Evolutionary conservation across 2,329 filamentous ascomycete species (phyloP).

Genomic region (Apiospora marii): DNA sequence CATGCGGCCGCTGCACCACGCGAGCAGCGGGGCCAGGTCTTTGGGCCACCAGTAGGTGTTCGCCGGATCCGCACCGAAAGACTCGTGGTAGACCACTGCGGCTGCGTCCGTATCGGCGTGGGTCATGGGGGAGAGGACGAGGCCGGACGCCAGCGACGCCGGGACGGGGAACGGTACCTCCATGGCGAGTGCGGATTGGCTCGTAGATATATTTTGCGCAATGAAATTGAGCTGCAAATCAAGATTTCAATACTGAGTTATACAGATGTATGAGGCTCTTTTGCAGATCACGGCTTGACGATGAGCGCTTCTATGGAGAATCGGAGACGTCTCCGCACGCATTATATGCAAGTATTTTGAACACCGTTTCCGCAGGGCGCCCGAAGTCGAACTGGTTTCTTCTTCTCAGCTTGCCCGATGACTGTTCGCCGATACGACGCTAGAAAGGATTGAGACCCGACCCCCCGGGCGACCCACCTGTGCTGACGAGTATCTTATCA

Average conservation of each 20-base stretch:
- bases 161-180: slow-evolving; percentile 38
- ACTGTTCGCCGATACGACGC: slow-evolving; percentile 15
- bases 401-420: slow-evolving; percentile 5
- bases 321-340: not conserved
- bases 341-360: not conserved
- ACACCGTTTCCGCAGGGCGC: not conserved
- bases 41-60: slow-evolving; percentile 43
- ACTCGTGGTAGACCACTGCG: slow-evolving; percentile 37
- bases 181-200: slow-evolving; percentile 29
- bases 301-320: not conserved
- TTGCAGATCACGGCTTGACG: not conserved
- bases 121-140: slow-evolving; percentile 38
- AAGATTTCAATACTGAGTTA: not conserved
- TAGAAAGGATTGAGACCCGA: not conserved
- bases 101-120: slow-evolving; percentile 41
- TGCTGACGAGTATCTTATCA: not conserved
- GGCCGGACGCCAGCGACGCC: slow-evolving; percentile 34
- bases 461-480: not conserved
- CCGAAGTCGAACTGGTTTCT: not conserved
- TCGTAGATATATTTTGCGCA: not conserved
- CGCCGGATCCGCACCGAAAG: slow-evolving; percentile 35
- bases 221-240: too few species aligned
- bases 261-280: not conserved
- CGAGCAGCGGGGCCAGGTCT: slow-evolving; percentile 33
- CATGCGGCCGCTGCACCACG: slow-evolving; percentile 43